A percentile compares a stretch with the other conserved stretches of the same genome.
Evolutionary conservation across 192 early-diverging fungal species (phyloP).

Genomic region (Mortierella hygrophila): DNA sequence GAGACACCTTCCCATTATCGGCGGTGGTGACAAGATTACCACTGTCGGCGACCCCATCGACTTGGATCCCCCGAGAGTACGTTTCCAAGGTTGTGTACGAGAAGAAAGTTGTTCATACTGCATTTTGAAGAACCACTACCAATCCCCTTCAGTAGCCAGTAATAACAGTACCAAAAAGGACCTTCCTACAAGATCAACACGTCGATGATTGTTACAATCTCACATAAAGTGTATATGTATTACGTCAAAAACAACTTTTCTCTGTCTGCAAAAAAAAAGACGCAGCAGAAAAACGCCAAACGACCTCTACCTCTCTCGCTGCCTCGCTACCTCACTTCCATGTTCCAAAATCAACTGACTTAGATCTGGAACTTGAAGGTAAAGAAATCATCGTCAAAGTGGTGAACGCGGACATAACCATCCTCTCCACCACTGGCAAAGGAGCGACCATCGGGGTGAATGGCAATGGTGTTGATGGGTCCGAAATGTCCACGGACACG

Average conservation of each 20-base stretch:
- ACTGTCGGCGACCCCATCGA: no score
- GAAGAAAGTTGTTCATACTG: no score
- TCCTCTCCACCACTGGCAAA: conserved; percentile 98
- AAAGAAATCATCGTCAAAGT: conserved; percentile 97
- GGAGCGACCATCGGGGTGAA: conserved; percentile 93
- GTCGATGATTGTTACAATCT: not conserved
- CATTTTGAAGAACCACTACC: not conserved
- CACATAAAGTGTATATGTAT: conserved; percentile 3
- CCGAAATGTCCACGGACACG: conserved; percentile 99
- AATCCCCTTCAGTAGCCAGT: no score
- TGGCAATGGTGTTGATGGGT: conserved; percentile 98
- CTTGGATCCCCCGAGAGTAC: no score
- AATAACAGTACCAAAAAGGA: no score
- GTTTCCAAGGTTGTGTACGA: no score
- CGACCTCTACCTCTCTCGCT: not conserved
- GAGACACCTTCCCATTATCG: no score
- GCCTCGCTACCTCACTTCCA: not conserved
- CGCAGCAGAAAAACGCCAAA: not conserved
- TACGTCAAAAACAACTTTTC: conserved; percentile 2
- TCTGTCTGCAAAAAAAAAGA: not conserved
- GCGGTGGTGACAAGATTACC: no score
- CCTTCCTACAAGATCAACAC: no score
- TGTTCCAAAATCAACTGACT: not conserved
- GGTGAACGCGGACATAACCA: conserved; percentile 97
- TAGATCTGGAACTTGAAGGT: conserved; percentile 85